Conservation (phyloP, 345 rosid species). For the Camelina hispida region DNA sequence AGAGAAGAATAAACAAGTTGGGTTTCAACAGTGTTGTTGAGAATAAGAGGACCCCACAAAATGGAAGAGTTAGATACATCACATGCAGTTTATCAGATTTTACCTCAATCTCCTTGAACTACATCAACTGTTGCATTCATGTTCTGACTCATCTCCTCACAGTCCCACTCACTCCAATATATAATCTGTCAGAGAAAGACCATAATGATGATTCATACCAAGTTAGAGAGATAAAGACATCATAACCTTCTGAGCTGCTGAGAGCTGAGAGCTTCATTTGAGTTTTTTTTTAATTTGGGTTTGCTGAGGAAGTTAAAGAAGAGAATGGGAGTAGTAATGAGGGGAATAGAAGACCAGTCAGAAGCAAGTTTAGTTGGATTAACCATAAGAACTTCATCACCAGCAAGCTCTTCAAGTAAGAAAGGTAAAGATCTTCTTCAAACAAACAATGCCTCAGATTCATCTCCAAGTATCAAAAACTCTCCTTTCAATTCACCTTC, state of each 20-base stretch:
- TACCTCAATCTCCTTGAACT: slow-evolving; percentile 42
- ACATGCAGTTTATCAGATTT: slow-evolving; percentile 64
- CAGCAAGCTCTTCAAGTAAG: slow-evolving; percentile 49
- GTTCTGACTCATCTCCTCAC: slow-evolving; percentile 51
- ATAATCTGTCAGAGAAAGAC: slow-evolving; percentile 49
- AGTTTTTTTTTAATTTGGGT: slow-evolving; percentile 26
- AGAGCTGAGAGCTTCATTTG: slow-evolving; percentile 38
- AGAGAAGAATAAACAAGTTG: slow-evolving; percentile 34
- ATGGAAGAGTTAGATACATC: slow-evolving; percentile 58
- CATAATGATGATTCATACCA: slow-evolving; percentile 41
- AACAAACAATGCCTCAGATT: slow-evolving; percentile 46
- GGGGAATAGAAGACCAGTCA: slow-evolving; percentile 44
- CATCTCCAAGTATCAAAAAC: slow-evolving; percentile 53
- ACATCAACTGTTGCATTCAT: slow-evolving; percentile 74
- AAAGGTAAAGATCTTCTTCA: slow-evolving; percentile 47
- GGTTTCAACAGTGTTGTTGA: slow-evolving; percentile 42
- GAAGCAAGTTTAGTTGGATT: slow-evolving; percentile 55
- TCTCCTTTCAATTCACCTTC: slow-evolving; percentile 79
- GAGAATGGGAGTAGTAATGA: slow-evolving; percentile 18
- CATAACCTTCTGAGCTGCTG: slow-evolving; percentile 38
- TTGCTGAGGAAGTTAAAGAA: slow-evolving; percentile 28
- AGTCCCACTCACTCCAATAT: slow-evolving; percentile 54
- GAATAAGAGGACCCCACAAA: slow-evolving; percentile 64
- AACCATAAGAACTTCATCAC: slow-evolving; percentile 60
- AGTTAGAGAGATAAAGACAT: slow-evolving; percentile 40